Conservation (phyloP, 495 filamentous ascomycete species). For the Penicillium desertorum region DNA sequence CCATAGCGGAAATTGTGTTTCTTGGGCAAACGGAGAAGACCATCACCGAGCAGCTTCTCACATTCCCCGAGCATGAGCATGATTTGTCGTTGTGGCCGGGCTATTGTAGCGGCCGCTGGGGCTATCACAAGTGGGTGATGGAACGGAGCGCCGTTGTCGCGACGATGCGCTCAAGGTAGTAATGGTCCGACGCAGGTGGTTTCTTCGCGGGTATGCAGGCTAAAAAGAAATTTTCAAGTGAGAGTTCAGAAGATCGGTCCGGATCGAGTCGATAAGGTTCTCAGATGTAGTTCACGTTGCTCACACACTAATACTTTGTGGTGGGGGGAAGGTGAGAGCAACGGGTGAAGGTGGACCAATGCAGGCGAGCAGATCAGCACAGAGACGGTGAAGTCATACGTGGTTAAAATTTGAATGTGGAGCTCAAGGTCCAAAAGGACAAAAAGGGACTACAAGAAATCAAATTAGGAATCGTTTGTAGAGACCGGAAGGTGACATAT, state of each 20-base stretch:
- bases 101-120: constrained; percentile 15
- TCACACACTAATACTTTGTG: constrained; percentile 20
- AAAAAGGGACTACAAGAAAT: not conserved
- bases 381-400: constrained; percentile 16
- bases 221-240: not conserved
- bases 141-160: constrained; percentile 22
- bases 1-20: constrained; percentile 71
- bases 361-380: constrained; percentile 13
- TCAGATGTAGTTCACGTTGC: constrained; percentile 2
- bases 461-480: not conserved
- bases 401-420: constrained; percentile 4
- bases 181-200: constrained; percentile 11
- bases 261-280: constrained; percentile 2
- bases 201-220: constrained; percentile 8
- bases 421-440: not conserved
- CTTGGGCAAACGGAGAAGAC: constrained; percentile 69
- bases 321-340: constrained; percentile 28
- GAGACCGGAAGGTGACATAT: constrained; percentile 12
- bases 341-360: constrained; percentile 24
- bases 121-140: constrained; percentile 19
- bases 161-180: constrained; percentile 14
- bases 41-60: constrained; percentile 74
- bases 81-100: constrained; percentile 15
- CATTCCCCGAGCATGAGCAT: constrained; percentile 61
- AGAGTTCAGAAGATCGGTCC: not conserved